These are phyloP conservation scores for Hypoxylon sp. DNA, from an alignment of 2,329 filamentous ascomycete species.

Conservation along the genomic window DNA sequence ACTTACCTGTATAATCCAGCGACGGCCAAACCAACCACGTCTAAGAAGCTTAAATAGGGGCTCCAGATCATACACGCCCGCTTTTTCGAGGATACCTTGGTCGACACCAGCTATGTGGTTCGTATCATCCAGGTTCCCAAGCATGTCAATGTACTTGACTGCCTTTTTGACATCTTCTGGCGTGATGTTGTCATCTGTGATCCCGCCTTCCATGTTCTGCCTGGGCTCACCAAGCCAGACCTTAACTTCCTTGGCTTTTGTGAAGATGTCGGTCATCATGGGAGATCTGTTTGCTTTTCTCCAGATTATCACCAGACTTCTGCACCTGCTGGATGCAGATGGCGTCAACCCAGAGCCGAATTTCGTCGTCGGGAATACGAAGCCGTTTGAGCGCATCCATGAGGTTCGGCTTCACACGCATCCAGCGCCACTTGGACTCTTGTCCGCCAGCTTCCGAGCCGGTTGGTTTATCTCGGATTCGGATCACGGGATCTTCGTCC, in stretches of 20 bases:
- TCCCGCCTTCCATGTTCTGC: not conserved
- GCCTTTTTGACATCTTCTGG: not conserved
- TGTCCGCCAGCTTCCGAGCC: not conserved
- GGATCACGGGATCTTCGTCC: not conserved
- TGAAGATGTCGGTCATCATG: not conserved
- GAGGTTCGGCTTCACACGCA: not conserved
- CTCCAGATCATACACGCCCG: conserved; percentile 1
- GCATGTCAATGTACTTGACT: not conserved
- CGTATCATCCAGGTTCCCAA: conserved; percentile 4
- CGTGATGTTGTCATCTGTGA: not conserved
- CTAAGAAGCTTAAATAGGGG: conserved; percentile 8
- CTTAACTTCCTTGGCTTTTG: not conserved
- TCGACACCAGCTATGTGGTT: conserved; percentile 10
- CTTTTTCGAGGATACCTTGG: conserved; percentile 4
- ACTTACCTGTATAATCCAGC: conserved; percentile 14
- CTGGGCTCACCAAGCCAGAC: not conserved
- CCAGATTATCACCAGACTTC: not conserved
- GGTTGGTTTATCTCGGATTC: not conserved
- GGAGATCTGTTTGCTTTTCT: not conserved
- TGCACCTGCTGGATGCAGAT: not conserved
- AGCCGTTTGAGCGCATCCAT: not conserved
- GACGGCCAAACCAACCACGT: conserved; percentile 12
- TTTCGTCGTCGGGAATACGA: not conserved
- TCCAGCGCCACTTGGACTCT: not conserved
- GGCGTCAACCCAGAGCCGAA: not conserved